Evolutionary conservation across 2,329 filamentous ascomycete species (phyloP).

Genomic region (Cladosporium sp.): DNA sequence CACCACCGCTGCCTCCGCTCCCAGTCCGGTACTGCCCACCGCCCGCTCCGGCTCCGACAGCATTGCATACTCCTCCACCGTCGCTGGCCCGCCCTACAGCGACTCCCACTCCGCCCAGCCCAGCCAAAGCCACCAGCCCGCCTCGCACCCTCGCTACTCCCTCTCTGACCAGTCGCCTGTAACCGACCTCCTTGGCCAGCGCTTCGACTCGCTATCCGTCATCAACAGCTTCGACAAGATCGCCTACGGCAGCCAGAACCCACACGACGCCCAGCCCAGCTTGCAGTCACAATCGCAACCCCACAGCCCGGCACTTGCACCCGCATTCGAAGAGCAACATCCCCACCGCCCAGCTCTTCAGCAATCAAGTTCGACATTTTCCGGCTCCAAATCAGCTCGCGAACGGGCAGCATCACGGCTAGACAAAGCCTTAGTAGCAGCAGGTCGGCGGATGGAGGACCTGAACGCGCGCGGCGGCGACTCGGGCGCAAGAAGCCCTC

Average conservation of each 20-base stretch:
- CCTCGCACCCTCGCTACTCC: conserved; percentile 30
- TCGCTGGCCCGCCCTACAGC: conserved; percentile 7
- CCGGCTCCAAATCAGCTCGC: conserved; percentile 12
- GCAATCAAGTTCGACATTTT: conserved; percentile 22
- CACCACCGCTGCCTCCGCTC: background rate
- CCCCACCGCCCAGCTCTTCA: conserved; percentile 22
- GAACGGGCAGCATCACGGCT: conserved; percentile 31
- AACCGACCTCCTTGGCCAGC: conserved; percentile 42
- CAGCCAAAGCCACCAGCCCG: conserved; percentile 9
- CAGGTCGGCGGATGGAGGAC: conserved; percentile 53
- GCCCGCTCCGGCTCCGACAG: conserved; percentile 16
- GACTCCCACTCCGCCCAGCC: background rate
- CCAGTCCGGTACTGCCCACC: conserved; percentile 5
- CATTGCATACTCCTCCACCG: conserved; percentile 1
- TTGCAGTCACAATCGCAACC: conserved; percentile 21
- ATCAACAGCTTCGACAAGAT: conserved; percentile 41
- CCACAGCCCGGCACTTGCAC: conserved; percentile 19
- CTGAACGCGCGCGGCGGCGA: conserved; percentile 47
- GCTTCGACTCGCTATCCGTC: conserved; percentile 44
- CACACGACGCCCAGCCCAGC: conserved; percentile 24
- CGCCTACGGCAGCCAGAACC: conserved; percentile 29
- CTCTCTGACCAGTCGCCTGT: conserved; percentile 36
- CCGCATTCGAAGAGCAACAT: conserved; percentile 15
- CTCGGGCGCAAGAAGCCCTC: conserved; percentile 57
- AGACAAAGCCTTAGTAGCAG: conserved; percentile 46